Evolutionary conservation across 371 early-diverging fungal species (phyloP), one percentile per base, ranked within the genome.

Genomic region (Mucor lusitanicus): DNA sequence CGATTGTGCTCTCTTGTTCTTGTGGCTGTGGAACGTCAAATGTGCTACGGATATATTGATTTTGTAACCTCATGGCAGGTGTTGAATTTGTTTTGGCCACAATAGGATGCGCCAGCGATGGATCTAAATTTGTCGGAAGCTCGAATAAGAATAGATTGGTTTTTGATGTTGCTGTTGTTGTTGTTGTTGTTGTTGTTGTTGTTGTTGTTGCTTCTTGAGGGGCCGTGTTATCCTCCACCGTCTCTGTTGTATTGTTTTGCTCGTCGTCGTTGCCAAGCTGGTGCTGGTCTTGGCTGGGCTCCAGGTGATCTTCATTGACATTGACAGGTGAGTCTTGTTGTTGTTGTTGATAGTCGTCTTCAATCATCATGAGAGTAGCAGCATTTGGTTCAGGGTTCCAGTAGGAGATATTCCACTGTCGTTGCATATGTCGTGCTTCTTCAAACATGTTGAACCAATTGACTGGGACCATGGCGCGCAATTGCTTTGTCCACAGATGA

Each of bases 391-490:
- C 28, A 54, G 54, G 57, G 19, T 64, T 56, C 56, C 56, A 54
- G 30, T 40, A 64, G 19, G 46, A 57, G 8, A 54, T 37, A 23
- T 69, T 30, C 80, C 80, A 82, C 28, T 68, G 75, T 25, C 75
- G 67, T 57, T 82, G 82, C 62, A 73, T 76, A 33, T 76, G 65
- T 50, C 80, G 72, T 2, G 80, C 82, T 69, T 82, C 82, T 60
- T 82, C 82, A 71, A 82, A 82, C 27, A 82, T 71, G 27, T 61
- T 63, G 53, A 82, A 82, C 82, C 82, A 82, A 44, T 82, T 79
- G 28, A 54, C 56, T 6, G 82, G 82, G 6, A 82, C 74, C 3
- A 66, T 63, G 5, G 69, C 70, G 19, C 64, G 71, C 23, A 82
- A 57, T 28, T 77, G 70, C 13, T 71, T 68, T 30, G 72, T 71